phyloP scores from a whole-genome alignment of 192 early-diverging fungal genomes.

The Umbelopsis isabellina region DNA sequence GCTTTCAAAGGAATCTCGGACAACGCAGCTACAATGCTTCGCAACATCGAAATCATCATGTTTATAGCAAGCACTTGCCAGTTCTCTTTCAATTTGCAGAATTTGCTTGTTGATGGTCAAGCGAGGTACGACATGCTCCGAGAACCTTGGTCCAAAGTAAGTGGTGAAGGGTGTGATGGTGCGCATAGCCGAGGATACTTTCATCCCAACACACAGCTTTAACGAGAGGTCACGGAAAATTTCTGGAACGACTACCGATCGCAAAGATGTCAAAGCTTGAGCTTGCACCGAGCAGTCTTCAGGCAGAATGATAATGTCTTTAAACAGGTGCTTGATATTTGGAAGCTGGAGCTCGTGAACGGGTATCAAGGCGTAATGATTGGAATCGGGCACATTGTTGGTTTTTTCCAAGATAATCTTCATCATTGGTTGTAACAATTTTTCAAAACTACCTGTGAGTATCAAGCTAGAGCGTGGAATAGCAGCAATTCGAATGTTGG shows the following conservation, averaged over 20 bases:
- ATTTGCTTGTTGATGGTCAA: conserved; percentile 40
- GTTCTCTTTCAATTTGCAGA: conserved; percentile 56
- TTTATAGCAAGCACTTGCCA: conserved; percentile 52
- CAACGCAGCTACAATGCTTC: conserved; percentile 63
- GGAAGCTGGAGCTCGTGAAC: conserved; percentile 66
- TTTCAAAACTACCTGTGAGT: conserved; percentile 53
- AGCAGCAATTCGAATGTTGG: conserved; percentile 50
- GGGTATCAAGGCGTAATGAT: conserved; percentile 52
- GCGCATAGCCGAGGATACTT: conserved; percentile 65
- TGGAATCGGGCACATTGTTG: background rate
- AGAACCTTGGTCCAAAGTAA: conserved; percentile 59
- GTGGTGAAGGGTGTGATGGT: conserved; percentile 69
- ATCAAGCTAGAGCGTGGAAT: conserved; percentile 46
- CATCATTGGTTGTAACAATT: conserved; percentile 41
- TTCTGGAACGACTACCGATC: conserved; percentile 54
- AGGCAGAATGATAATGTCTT: conserved; percentile 47
- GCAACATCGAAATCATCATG: conserved; percentile 60
- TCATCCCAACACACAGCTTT: conserved; percentile 67
- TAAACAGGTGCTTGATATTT: conserved; percentile 54
- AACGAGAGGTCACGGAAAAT: conserved; percentile 41
- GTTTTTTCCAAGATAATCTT: conserved; percentile 22
- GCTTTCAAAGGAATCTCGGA: conserved; percentile 54
- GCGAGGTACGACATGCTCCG: conserved; percentile 47
- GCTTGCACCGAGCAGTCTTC: conserved; percentile 38
- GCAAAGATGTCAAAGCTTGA: conserved; percentile 61